A percentile compares a stretch with the other conserved stretches of the same genome.
phyloP scores from a whole-genome alignment of 352 stramenopile species.

The Phytopythium boreale region DNA sequence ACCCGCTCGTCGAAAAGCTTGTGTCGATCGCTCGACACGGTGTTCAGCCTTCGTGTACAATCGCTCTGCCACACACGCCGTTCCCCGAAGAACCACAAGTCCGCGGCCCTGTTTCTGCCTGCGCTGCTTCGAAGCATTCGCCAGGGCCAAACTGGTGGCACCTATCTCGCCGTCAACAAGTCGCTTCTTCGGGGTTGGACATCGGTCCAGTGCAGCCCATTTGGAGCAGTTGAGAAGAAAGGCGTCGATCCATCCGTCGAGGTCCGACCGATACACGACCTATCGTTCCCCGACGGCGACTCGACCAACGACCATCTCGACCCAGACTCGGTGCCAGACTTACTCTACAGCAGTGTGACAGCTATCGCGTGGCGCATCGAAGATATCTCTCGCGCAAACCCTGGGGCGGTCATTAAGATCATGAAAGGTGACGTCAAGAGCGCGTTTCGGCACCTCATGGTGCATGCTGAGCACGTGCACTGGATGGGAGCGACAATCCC shows the following conservation, averaged over 20 bases:
- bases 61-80: too few relatives aligned
- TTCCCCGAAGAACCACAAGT: too few relatives aligned
- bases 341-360: not conserved
- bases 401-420: not conserved
- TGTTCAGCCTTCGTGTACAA: not conserved
- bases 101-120: too few relatives aligned
- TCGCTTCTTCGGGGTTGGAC: not conserved
- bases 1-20: not conserved
- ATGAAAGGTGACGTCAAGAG: constrained; percentile 9
- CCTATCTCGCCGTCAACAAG: constrained; percentile 11
- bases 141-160: constrained; percentile 9
- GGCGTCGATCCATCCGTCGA: not conserved
- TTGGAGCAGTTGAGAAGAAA: constrained; percentile 13
- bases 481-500: not conserved
- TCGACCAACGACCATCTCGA: constrained; percentile 1
- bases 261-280: constrained; percentile 14
- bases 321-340: not conserved
- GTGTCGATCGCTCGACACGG: not conserved
- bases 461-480: not conserved
- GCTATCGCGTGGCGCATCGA: constrained; percentile 5
- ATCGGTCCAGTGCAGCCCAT: constrained; percentile 6
- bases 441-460: constrained; percentile 8
- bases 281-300: constrained; percentile 9
- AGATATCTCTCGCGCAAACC: too few relatives aligned
- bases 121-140: constrained; percentile 3